Conservation (phyloP, 1,284 basidiomycete genomes). For the Phylloboletellus chloephorus region DNA sequence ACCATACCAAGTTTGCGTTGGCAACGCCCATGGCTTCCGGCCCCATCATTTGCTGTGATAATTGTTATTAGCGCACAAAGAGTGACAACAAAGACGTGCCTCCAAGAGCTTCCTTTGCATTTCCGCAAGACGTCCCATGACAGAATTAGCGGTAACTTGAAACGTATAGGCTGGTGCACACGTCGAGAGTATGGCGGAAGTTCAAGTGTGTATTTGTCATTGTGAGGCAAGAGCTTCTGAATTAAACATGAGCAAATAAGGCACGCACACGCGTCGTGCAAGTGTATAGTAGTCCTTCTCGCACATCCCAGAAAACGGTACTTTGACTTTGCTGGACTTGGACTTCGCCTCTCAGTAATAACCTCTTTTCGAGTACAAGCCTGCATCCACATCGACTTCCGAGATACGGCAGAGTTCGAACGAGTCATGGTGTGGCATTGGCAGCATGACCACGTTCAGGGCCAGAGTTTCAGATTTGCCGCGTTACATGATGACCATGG, state of each 20-base stretch:
- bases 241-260: constrained; percentile 29
- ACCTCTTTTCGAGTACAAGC: not conserved
- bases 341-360: not conserved
- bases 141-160: constrained; percentile 10
- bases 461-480: constrained; percentile 4
- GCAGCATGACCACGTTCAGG: constrained; percentile 4
- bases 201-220: constrained; percentile 26
- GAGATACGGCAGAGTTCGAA: constrained; percentile 7
- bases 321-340: not conserved
- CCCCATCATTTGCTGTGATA: constrained; percentile 96
- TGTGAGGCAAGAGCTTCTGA: constrained; percentile 26
- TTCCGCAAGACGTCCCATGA: constrained; percentile 82
- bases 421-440: constrained; percentile 2
- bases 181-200: constrained; percentile 6
- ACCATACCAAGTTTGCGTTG: constrained; percentile 90
- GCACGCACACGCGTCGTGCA: constrained; percentile 13
- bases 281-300: too few species aligned
- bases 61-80: constrained; percentile 4
- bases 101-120: constrained; percentile 92
- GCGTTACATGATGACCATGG: constrained; percentile 2
- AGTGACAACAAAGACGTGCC: constrained; percentile 39
- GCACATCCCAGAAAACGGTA: too few species aligned
- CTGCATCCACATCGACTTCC: constrained; percentile 19
- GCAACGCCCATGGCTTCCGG: constrained; percentile 96
- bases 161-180: not conserved